Conservation (phyloP, 192 early-diverging fungal species). For the Phycomyces blakesleeanus region DNA sequence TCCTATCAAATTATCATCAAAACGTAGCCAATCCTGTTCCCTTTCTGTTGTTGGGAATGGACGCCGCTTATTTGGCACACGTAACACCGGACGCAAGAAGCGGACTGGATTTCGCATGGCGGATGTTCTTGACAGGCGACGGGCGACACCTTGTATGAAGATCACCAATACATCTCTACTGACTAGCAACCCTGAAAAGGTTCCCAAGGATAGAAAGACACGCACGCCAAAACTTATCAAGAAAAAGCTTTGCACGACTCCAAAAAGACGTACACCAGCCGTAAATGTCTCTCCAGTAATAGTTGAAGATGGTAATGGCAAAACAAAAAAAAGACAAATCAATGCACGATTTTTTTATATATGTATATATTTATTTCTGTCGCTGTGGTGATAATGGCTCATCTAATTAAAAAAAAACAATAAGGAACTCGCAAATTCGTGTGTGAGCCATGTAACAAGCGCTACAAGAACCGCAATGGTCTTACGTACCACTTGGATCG, state of each 20-base stretch:
- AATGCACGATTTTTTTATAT: background rate
- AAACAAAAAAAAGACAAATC: background rate
- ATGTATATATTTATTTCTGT: background rate
- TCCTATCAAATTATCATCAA: background rate
- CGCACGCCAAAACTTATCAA: background rate
- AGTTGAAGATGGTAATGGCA: background rate
- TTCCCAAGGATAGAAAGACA: background rate
- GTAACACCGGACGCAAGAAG: background rate
- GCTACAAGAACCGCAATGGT: slow-evolving; percentile 50
- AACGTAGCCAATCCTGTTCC: background rate
- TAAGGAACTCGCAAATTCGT: slow-evolving; percentile 23
- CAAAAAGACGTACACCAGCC: background rate
- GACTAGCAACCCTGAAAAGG: background rate
- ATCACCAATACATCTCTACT: background rate
- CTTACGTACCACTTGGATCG: slow-evolving; percentile 42
- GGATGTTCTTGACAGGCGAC: no score
- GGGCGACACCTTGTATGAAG: background rate
- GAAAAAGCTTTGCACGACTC: background rate
- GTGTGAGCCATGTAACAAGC: slow-evolving; percentile 59
- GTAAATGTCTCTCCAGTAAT: background rate
- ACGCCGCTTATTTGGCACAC: background rate
- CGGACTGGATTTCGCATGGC: no score
- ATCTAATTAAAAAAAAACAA: background rate
- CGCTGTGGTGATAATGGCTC: background rate
- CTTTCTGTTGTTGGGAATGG: slow-evolving; percentile 9